Evolutionary conservation across 129 eudicot species (phyloP).

Genomic region (Helichrysum umbraculigerum): DNA sequence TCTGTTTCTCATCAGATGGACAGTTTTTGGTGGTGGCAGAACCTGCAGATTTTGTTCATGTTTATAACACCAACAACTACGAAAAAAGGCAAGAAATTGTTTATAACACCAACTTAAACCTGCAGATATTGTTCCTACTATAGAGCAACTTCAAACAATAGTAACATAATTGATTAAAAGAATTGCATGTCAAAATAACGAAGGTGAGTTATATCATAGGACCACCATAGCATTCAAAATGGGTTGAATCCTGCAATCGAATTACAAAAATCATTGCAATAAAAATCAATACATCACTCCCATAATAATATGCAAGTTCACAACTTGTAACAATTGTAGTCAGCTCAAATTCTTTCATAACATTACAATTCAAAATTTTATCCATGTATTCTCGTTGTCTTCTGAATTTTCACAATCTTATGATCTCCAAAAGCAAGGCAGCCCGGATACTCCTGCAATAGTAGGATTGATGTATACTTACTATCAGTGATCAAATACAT

Average conservation of each 20-base stretch:
- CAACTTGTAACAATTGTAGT: not conserved
- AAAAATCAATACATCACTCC: not conserved
- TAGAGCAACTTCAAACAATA: too few species aligned
- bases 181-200: not conserved
- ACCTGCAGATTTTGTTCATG: too few species aligned
- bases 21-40: too few species aligned
- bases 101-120: too few species aligned
- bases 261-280: not conserved
- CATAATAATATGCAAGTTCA: conserved; percentile 7
- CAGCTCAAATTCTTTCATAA: not conserved
- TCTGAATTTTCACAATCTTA: conserved; percentile 1
- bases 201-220: not conserved
- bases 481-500: not conserved
- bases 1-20: too few species aligned
- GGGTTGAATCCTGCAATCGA: not conserved
- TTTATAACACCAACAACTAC: too few species aligned
- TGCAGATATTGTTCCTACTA: too few species aligned
- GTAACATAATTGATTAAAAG: too few species aligned
- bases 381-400: not conserved
- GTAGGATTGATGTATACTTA: not conserved
- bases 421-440: not conserved
- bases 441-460: not conserved
- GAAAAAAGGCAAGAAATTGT: too few species aligned
- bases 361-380: conserved; percentile 6
- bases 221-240: not conserved